Conservation (phyloP, 164 flowering plant genomes). For the Piper betle region DNA sequence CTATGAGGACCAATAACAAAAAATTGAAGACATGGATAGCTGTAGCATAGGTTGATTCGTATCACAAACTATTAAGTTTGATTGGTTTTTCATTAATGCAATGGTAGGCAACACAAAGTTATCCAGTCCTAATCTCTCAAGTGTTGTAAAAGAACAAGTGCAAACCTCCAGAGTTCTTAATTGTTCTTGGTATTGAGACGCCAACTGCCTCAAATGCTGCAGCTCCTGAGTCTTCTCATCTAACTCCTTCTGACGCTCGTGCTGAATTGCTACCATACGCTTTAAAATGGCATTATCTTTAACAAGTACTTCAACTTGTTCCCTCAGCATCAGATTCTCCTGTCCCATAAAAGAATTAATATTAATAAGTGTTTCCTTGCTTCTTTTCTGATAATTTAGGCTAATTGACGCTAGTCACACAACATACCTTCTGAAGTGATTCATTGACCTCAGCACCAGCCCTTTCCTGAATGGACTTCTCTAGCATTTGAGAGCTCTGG, state of each 20-base stretch:
- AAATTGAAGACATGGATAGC: too few relatives aligned
- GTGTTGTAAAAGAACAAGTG: background rate
- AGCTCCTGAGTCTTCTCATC: slow-evolving; percentile 55
- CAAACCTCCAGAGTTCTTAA: slow-evolving; percentile 68
- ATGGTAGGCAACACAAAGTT: background rate
- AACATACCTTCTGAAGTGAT: slow-evolving; percentile 34
- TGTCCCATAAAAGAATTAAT: slow-evolving; percentile 5
- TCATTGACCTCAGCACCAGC: slow-evolving; percentile 40
- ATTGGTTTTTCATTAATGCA: background rate
- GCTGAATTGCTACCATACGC: slow-evolving; percentile 70
- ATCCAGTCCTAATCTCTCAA: background rate
- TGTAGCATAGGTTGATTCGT: too few relatives aligned
- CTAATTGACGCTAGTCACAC: background rate
- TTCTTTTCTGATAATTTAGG: too few relatives aligned
- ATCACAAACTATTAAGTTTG: background rate
- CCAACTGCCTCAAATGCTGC: slow-evolving; percentile 61
- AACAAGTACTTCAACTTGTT: slow-evolving; percentile 51
- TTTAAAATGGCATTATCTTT: slow-evolving; percentile 65
- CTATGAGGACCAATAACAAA: background rate
- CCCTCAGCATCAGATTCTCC: slow-evolving; percentile 57
- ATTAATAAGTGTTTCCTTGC: background rate
- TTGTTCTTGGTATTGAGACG: slow-evolving; percentile 74
- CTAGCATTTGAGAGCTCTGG: slow-evolving; percentile 52
- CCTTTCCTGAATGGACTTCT: slow-evolving; percentile 41
- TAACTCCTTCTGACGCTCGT: slow-evolving; percentile 61